Percentiles rank a stretch among this genome's conserved stretches.
These are phyloP conservation scores for Apiospora malaysiana DNA, from an alignment of 2,329 filamentous ascomycete species.

Conservation along the genomic window DNA sequence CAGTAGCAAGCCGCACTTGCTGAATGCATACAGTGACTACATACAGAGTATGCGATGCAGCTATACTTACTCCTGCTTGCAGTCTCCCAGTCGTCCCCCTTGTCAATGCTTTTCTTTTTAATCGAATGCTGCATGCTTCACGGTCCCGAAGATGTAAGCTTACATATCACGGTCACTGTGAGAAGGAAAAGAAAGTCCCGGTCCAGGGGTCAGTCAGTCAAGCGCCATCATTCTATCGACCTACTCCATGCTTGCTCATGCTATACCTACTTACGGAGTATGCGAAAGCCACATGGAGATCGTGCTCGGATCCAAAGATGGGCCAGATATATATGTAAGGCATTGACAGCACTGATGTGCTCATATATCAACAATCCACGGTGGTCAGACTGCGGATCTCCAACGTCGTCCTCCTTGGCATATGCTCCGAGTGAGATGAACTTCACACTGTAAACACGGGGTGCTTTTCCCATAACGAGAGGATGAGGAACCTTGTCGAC, in stretches of 20 bases:
- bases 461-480: background rate
- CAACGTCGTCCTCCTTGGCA: background rate
- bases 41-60: too few species aligned
- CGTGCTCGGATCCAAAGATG: background rate
- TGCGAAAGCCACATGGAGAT: background rate
- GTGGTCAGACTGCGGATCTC: constrained; percentile 12
- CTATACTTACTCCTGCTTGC: too few species aligned
- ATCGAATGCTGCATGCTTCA: background rate
- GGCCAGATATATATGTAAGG: constrained; percentile 6
- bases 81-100: too few species aligned
- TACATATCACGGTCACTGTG: background rate
- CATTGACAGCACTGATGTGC: constrained; percentile 4
- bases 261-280: too few species aligned
- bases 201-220: background rate
- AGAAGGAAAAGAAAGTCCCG: background rate
- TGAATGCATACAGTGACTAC: too few species aligned
- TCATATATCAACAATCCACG: background rate
- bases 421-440: background rate
- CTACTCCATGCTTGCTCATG: constrained; percentile 1
- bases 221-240: background rate
- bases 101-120: background rate
- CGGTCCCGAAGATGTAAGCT: background rate
- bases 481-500: background rate
- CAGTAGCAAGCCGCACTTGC: background rate
- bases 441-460: constrained; percentile 9